These are phyloP conservation scores for Apiotrichum laibachii DNA, from an alignment of 1,284 basidiomycete genomes.

Conservation along the genomic window DNA sequence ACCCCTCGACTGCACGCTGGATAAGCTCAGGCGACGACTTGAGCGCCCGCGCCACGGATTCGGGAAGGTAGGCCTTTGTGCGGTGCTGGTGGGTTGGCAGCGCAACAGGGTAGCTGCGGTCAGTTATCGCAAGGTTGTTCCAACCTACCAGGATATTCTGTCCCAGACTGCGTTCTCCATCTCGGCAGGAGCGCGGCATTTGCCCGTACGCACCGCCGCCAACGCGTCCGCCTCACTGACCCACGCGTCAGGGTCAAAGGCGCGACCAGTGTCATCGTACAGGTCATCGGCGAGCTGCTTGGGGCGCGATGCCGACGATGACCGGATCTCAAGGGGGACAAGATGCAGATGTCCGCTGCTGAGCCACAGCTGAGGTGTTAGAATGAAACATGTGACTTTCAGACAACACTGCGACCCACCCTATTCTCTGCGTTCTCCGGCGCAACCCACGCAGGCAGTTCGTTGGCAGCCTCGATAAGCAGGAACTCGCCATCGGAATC, in stretches of 20 bases:
- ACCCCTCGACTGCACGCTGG: conserved; percentile 81
- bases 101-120: conserved; percentile 66
- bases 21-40: conserved; percentile 65
- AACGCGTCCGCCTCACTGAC: conserved; percentile 67
- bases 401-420: conserved; percentile 57
- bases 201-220: conserved; percentile 55
- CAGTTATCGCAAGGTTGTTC: background rate
- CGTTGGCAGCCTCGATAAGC: conserved; percentile 92
- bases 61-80: conserved; percentile 75
- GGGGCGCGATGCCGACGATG: conserved; percentile 59
- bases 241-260: conserved; percentile 57
- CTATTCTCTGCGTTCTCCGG: conserved; percentile 88
- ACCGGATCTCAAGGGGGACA: conserved; percentile 71
- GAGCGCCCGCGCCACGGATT: conserved; percentile 72
- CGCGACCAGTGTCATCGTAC: conserved; percentile 48
- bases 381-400: too few species aligned
- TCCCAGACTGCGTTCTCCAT: conserved; percentile 67
- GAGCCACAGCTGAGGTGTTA: conserved; percentile 75
- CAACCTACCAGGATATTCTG: conserved; percentile 62
- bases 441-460: conserved; percentile 83
- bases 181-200: conserved; percentile 56
- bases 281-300: conserved; percentile 60
- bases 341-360: conserved; percentile 76
- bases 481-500: conserved; percentile 96
- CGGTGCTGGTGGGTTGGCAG: conserved; percentile 70